A percentile compares a stretch with the other conserved stretches of the same genome.
Evolutionary conservation across 2,329 filamentous ascomycete genomes (phyloP).

Genomic region (Alternaria triticimaculans): DNA sequence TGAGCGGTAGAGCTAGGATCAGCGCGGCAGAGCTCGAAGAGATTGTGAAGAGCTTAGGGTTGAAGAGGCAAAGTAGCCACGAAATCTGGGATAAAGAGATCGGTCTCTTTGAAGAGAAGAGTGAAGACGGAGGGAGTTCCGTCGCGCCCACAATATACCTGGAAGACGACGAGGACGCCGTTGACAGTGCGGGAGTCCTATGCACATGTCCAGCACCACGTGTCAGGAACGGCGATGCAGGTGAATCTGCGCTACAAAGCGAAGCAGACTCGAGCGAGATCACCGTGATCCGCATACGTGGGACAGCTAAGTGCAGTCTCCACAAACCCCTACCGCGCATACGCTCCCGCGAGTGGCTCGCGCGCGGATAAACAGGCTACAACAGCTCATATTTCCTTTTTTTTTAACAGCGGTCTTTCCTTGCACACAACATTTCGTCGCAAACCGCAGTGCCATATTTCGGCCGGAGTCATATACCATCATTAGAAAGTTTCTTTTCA

Average conservation of each 20-base stretch:
- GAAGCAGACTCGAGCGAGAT: conserved; percentile 3
- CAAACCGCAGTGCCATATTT: not conserved
- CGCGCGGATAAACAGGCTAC: not conserved
- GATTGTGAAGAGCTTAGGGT: not conserved
- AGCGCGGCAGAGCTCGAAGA: conserved; percentile 1
- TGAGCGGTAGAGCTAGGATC: not conserved
- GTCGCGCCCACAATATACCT: not conserved
- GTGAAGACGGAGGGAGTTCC: not conserved
- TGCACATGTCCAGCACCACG: not conserved
- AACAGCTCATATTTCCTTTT: not conserved
- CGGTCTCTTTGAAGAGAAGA: not conserved
- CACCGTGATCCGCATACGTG: not conserved
- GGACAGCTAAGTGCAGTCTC: not conserved
- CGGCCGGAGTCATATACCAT: conserved; percentile 1
- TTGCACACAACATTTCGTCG: not conserved
- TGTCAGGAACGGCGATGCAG: not conserved
- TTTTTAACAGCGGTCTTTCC: not conserved
- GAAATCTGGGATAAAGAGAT: not conserved
- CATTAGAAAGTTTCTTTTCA: not conserved
- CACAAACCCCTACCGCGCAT: not conserved
- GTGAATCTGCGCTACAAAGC: not conserved
- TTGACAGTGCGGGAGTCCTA: not conserved
- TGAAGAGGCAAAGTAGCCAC: not conserved
- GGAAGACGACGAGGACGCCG: not conserved
- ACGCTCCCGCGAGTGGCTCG: not conserved